Conservation (phyloP, 805 yeast genomes). For the Isabelozyma gotoi region DNA sequence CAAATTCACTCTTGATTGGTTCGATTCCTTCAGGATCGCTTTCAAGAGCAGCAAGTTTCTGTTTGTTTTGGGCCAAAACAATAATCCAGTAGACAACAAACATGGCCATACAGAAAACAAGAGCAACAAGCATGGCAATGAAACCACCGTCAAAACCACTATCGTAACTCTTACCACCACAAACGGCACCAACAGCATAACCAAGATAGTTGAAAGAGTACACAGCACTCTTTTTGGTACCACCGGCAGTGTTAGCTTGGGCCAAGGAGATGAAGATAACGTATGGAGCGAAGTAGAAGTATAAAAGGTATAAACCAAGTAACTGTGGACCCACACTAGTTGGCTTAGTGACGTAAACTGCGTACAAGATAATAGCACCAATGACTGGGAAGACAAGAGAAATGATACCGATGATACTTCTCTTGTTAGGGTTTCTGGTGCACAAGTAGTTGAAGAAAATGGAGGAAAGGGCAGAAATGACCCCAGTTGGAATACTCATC, state of each 20-base stretch:
- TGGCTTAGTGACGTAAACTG: conserved; percentile 12
- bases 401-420: conserved; percentile 10
- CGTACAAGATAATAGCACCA: conserved; percentile 19
- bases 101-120: conserved; percentile 14
- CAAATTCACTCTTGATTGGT: conserved; percentile 55
- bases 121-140: conserved; percentile 17
- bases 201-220: conserved; percentile 35
- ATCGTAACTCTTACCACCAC: conserved; percentile 12
- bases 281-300: conserved; percentile 28
- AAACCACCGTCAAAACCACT: conserved; percentile 17
- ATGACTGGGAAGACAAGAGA: conserved; percentile 15
- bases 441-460: conserved; percentile 29
- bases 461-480: conserved; percentile 27
- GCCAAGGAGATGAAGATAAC: conserved; percentile 25
- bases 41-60: conserved; percentile 11
- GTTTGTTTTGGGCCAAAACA: conserved; percentile 15
- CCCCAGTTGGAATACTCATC: conserved; percentile 28
- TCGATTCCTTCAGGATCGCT: conserved; percentile 53
- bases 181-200: conserved; percentile 26
- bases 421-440: conserved; percentile 19
- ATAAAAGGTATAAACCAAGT: conserved; percentile 31
- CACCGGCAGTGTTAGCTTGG: conserved; percentile 29
- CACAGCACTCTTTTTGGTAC: conserved; percentile 29
- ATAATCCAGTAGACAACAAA: conserved; percentile 6
- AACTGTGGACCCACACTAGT: conserved; percentile 15